Evolutionary conservation across 169 alveolate species (phyloP), one percentile per base, ranked within the genome.

Genomic region (Plasmodium vinckei): DNA sequence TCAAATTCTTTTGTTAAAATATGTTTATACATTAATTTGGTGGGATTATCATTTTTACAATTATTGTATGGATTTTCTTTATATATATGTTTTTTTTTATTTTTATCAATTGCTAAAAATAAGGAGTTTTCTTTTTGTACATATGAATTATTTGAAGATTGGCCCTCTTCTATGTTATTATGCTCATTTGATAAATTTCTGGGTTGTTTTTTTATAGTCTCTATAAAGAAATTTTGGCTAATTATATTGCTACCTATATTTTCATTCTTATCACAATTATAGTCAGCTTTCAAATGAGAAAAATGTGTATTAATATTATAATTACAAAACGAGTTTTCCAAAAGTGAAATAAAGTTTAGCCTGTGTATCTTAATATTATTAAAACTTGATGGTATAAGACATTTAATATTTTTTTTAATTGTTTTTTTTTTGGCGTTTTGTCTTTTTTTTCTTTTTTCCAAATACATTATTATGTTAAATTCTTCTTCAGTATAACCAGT

Each of bases 371-470:
- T 64, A 47, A 65, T 64, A 47, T 44, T 59, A 57, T 47, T 46
- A 63, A 77, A 57, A 17, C 12, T 42, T 23, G 44, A 65, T 12
- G 88, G 73, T 33, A 63, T n/a, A 23, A 77, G 19, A 23, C 65
- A 17, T 23, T 65, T 65, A 21, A 15, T 57, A 5, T 23, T 63
- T 63, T 67, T 47, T 46, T 73, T 44, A n/a, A 33, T 39, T 69
- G 47, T 23, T 49, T 69, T 39, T 46, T 9, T 15, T 49, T 49
- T 65, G 44, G 60, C 17, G 54, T 73, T 27, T 60, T 21, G 42
- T 77, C 65, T 75, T 75, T 75, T 77, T 39, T 77, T 77, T 42
- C 63, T 63, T 27, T 77, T 44, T 44, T 77, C 75, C 51, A 77
- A 68, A n/a, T 77, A 77, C 56, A 57, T 13, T 13, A 77, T 77